These are phyloP conservation scores for Ceratobasidium sp. DNA, from an alignment of 1,284 basidiomycete species.

Conservation along the genomic window DNA sequence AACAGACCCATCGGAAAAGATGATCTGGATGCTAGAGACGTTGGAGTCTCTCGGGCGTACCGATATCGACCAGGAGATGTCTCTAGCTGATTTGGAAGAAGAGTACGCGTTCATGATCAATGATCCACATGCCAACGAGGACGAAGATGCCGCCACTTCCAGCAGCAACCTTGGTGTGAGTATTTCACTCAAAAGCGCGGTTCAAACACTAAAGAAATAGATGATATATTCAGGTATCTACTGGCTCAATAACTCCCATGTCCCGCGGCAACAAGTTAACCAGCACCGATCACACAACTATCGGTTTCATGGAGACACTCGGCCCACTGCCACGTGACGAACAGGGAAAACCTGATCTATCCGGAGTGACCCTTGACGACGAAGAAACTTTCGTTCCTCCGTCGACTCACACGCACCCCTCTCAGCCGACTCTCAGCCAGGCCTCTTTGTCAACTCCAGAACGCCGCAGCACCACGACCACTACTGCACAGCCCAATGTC, in stretches of 20 bases:
- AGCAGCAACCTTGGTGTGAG: too few relatives aligned
- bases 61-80: too few relatives aligned
- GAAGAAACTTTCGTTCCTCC: too few relatives aligned
- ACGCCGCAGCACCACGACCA: too few relatives aligned
- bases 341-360: neutral
- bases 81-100: neutral
- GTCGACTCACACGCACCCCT: too few relatives aligned
- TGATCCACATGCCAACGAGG: neutral
- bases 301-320: neutral
- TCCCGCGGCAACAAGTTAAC: neutral
- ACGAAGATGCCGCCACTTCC: too few relatives aligned
- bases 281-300: neutral
- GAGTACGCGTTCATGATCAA: neutral
- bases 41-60: too few relatives aligned
- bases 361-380: neutral
- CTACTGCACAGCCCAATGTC: neutral
- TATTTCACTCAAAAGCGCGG: too few relatives aligned
- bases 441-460: too few relatives aligned
- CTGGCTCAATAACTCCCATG: neutral
- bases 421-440: too few relatives aligned
- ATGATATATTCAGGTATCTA: neutral
- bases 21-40: too few relatives aligned
- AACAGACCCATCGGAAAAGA: neutral
- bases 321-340: neutral
- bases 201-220: too few relatives aligned